Conservation (phyloP, 768 basidiomycete genomes). For the Podaxis carcinomalis region DNA sequence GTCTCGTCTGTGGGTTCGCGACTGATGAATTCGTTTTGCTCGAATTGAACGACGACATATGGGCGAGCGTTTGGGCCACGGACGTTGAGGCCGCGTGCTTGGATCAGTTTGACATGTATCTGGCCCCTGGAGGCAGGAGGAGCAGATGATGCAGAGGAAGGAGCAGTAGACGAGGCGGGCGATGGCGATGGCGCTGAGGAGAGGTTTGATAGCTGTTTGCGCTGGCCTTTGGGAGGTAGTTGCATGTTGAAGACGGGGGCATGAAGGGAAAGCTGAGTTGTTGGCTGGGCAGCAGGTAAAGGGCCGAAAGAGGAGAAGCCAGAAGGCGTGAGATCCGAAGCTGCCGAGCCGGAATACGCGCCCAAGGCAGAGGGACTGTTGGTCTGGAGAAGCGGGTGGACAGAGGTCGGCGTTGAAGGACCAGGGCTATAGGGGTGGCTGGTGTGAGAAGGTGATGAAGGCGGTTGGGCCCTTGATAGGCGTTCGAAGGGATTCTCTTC, state of each 20-base stretch:
- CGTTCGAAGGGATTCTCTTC: conserved; percentile 61
- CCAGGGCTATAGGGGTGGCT: conserved; percentile 12
- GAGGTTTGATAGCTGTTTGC: conserved; percentile 22
- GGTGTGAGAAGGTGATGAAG: conserved; percentile 1
- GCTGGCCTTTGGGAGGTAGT: conserved; percentile 42
- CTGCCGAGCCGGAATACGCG: conserved; percentile 34
- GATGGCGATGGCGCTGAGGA: conserved; percentile 37
- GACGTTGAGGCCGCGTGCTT: conserved; percentile 80
- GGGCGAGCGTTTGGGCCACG: conserved; percentile 62
- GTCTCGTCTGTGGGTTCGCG: conserved; percentile 82
- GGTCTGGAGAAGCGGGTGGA: conserved; percentile 35
- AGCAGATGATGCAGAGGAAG: conserved; percentile 19
- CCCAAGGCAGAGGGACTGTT: conserved; percentile 19
- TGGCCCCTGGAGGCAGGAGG: conserved; percentile 54
- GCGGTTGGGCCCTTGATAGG: neutral
- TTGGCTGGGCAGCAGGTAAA: conserved; percentile 51
- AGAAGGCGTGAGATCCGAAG: conserved; percentile 38
- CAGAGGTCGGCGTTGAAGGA: conserved; percentile 27
- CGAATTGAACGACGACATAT: conserved; percentile 97
- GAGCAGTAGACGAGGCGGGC: conserved; percentile 26
- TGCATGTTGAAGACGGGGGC: conserved; percentile 83
- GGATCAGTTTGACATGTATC: conserved; percentile 94
- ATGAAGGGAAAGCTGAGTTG: conserved; percentile 71
- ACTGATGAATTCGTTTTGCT: conserved; percentile 97
- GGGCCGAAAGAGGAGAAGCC: conserved; percentile 40